Conservation (phyloP, 140 eudicot species). For the Cichorium intybus region DNA sequence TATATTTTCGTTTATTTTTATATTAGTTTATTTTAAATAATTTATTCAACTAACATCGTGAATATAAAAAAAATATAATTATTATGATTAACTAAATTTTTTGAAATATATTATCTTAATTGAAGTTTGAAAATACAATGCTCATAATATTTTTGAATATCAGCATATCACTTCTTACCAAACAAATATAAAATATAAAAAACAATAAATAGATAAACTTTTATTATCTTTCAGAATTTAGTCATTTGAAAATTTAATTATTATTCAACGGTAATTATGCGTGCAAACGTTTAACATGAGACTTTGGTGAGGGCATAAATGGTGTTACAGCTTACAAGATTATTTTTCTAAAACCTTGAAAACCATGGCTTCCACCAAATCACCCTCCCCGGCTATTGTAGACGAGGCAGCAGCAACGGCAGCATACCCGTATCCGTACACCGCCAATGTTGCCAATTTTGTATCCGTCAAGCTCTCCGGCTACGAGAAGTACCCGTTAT, state of each 20-base stretch:
- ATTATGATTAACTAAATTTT: no score
- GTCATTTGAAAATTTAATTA: neutral
- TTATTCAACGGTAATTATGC: neutral
- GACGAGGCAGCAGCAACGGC: slow-evolving; percentile 11
- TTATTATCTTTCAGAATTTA: neutral
- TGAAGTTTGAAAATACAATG: no score
- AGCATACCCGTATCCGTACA: slow-evolving; percentile 29
- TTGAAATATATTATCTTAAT: no score
- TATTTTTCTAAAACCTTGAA: neutral
- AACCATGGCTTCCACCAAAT: slow-evolving; percentile 16
- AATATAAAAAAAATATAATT: no score
- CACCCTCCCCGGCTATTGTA: neutral
- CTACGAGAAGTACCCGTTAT: slow-evolving; percentile 20
- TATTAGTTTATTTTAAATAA: no score
- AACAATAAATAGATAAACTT: neutral
- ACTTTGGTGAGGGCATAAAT: slow-evolving; percentile 7
- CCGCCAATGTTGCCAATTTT: slow-evolving; percentile 25
- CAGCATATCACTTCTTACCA: no score
- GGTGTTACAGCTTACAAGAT: neutral
- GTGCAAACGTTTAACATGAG: neutral
- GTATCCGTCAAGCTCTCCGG: slow-evolving; percentile 31
- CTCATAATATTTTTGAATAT: no score
- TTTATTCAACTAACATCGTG: no score
- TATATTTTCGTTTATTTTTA: no score
- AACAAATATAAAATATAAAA: neutral